Evolutionary conservation across 305 asterid genomes (phyloP), one percentile per base, ranked within the genome.

Genomic region (Fraxinus nigra): DNA sequence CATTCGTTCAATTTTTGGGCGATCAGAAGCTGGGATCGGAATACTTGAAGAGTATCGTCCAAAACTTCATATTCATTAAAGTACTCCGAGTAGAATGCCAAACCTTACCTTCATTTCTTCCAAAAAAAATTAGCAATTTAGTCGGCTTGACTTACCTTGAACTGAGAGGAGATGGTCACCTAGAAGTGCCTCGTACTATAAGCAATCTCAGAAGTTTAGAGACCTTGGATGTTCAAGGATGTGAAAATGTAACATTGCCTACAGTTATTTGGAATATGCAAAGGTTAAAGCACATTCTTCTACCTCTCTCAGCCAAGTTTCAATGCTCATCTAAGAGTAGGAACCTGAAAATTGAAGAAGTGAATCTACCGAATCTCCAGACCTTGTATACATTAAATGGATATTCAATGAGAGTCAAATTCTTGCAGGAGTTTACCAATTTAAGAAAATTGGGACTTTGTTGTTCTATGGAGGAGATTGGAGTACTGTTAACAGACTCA

Each of bases 221-320:
- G 76, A 34, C 76, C 48, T 72, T 72, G 46, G 76, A 72, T 72
- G 76, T 33, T 34, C 43, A 72, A 34, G 76, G 26, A 72, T 72
- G 76, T 16, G 76, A 72, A 34, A 16, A 72, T 16, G 43, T 72
- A 14, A 72, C 38, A 32, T 14, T 72, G n/a, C 76, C 76, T 14
- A 16, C 22, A 6, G 26, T 34, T 33, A 72, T 72, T 72, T 72
- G 76, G 76, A 72, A 72, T 4, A 72, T 72, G 76, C 48, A 72
- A 72, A 32, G 26, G 7, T 18, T 72, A 72, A 33, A 13, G 46
- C 76, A 32, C 76, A 16, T 32, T 72, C 76, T 72, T 34, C 46
- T 30, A 72, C 46, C 76, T 72, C 46, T 32, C 26, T 30, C 26
- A 5, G 46, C 76, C 13, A 72, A 13, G 38, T 72, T 72, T 33